Evolutionary conservation across 2,329 filamentous ascomycete species (phyloP).

Genomic region (Aspergillus proliferans): DNA sequence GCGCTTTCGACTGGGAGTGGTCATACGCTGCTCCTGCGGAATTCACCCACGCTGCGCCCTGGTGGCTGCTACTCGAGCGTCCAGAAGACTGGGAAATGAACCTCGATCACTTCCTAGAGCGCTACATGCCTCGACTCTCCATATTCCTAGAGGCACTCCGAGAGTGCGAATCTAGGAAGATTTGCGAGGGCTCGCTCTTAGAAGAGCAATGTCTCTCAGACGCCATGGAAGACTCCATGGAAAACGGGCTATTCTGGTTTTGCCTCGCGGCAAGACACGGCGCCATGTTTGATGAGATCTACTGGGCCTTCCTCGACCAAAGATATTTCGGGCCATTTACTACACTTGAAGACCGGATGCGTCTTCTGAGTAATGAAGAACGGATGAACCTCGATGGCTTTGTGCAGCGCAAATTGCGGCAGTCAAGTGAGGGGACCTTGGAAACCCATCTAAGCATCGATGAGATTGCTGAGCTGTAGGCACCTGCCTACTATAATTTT

Average conservation of each 20-base stretch:
- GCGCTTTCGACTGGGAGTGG: conserved; percentile 20
- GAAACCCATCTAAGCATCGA: conserved; percentile 14
- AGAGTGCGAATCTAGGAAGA: conserved; percentile 17
- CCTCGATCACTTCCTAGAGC: conserved; percentile 17
- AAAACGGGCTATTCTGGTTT: conserved; percentile 24
- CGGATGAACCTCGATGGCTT: conserved; percentile 14
- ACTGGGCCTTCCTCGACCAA: conserved; percentile 23
- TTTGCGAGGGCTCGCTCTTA: conserved; percentile 10
- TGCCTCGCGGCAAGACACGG: conserved; percentile 19
- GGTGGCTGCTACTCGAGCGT: conserved; percentile 18
- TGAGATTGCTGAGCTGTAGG: conserved; percentile 15
- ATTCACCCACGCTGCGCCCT: conserved; percentile 16
- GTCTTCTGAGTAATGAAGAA: conserved; percentile 19
- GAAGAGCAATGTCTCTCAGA: conserved; percentile 16
- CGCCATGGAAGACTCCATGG: conserved; percentile 18
- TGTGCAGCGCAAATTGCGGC: conserved; percentile 19
- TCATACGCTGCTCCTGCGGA: conserved; percentile 15
- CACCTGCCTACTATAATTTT: not conserved
- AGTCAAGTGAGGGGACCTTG: conserved; percentile 15
- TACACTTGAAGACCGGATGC: conserved; percentile 16
- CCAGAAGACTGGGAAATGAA: conserved; percentile 20
- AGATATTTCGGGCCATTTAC: conserved; percentile 20
- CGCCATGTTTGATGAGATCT: conserved; percentile 25
- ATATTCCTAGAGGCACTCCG: conserved; percentile 20
- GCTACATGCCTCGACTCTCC: conserved; percentile 16